Conservation (phyloP, 2,329 filamentous ascomycete species). For the Aspergillus ochraceus region DNA sequence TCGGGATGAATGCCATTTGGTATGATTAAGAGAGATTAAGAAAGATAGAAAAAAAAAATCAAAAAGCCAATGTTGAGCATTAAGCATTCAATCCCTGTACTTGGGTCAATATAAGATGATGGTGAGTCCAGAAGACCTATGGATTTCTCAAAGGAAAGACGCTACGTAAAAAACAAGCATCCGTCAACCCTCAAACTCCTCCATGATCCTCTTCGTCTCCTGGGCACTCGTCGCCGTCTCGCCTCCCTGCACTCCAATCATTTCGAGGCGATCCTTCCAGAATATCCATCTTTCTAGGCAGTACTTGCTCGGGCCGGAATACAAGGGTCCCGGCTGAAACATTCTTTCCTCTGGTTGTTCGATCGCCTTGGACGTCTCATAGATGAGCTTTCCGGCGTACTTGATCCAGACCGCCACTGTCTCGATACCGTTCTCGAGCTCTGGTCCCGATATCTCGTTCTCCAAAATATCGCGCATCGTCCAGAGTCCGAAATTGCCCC, state of each 20-base stretch:
- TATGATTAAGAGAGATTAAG: slow-evolving; percentile 60
- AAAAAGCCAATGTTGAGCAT: too few relatives aligned
- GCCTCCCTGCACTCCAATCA: background rate
- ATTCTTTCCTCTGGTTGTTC: background rate
- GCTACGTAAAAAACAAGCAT: background rate
- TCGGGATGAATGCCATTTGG: slow-evolving; percentile 97
- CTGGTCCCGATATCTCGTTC: background rate
- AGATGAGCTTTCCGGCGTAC: slow-evolving; percentile 3
- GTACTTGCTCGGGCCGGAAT: slow-evolving; percentile 6
- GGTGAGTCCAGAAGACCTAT: too few relatives aligned
- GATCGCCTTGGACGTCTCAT: background rate
- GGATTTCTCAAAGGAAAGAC: too few relatives aligned
- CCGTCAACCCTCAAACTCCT: slow-evolving; percentile 1
- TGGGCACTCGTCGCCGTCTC: background rate
- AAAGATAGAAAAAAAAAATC: background rate
- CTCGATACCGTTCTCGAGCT: slow-evolving; percentile 1
- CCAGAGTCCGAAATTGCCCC: slow-evolving; percentile 12
- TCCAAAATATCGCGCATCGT: slow-evolving; percentile 10
- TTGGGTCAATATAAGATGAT: too few relatives aligned
- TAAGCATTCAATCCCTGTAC: too few relatives aligned
- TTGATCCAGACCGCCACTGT: slow-evolving; percentile 11
- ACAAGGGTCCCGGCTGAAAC: slow-evolving; percentile 6
- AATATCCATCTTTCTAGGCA: slow-evolving; percentile 12
- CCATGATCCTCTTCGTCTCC: slow-evolving; percentile 2
- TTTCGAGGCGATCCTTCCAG: slow-evolving; percentile 12